phyloP scores from a whole-genome alignment of 164 flowering plant genomes.

The Umbellularia californica region DNA sequence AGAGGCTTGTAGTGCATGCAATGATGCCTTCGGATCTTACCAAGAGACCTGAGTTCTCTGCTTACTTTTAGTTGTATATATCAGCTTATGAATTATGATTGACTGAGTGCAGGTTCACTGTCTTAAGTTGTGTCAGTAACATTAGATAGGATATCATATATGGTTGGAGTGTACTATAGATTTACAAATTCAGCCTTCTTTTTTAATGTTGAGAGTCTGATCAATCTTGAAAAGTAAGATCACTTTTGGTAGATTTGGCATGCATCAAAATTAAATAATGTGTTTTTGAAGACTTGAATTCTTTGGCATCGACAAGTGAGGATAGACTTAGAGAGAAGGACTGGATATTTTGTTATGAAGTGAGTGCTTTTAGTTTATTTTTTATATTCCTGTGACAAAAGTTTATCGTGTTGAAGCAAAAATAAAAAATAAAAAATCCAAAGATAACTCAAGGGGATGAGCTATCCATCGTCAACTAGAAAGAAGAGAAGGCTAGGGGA shows the following conservation, averaged over 20 bases:
- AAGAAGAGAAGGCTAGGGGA: background rate
- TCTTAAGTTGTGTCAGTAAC: no score
- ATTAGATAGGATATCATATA: background rate
- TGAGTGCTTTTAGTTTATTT: background rate
- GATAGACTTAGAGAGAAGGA: background rate
- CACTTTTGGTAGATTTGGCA: background rate
- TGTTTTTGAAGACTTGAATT: conserved; percentile 1
- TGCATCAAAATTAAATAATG: background rate
- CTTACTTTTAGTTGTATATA: background rate
- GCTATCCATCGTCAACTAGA: background rate
- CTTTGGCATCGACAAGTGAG: background rate
- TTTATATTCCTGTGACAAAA: background rate
- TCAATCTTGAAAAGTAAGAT: background rate
- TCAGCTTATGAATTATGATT: background rate
- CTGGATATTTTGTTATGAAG: background rate
- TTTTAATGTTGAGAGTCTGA: background rate
- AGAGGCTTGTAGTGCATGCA: background rate
- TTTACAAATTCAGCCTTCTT: background rate
- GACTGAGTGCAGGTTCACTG: no score
- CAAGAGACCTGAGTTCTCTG: background rate
- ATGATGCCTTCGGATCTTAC: background rate
- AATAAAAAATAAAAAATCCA: no score
- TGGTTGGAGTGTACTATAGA: background rate
- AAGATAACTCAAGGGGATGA: background rate
- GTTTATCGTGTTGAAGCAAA: background rate